A percentile compares a stretch with the other conserved stretches of the same genome.
These are phyloP conservation scores for Pseudohyphozyma bogoriensis DNA, from an alignment of 768 basidiomycete genomes.

Conservation along the genomic window DNA sequence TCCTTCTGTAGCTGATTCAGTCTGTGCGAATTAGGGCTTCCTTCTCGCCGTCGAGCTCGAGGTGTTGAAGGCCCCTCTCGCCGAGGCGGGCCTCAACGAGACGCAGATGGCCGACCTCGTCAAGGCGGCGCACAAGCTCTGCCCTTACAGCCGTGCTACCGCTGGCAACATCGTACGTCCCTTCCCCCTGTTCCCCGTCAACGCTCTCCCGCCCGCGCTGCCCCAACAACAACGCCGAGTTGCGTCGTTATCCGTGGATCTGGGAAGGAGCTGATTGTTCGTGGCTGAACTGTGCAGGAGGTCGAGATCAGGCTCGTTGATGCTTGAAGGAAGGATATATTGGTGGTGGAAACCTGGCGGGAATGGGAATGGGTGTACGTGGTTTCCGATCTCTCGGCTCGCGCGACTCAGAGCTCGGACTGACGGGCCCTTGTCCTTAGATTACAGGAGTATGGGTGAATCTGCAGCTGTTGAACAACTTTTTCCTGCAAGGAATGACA, in stretches of 20 bases:
- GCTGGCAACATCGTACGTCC: slow-evolving; percentile 27
- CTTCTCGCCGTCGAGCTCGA: slow-evolving; percentile 28
- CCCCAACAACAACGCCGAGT: too few species aligned
- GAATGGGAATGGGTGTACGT: too few species aligned
- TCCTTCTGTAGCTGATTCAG: background rate
- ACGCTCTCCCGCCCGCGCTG: too few species aligned
- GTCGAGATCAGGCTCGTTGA: slow-evolving; percentile 4
- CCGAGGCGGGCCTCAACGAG: slow-evolving; percentile 17
- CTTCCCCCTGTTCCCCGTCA: too few species aligned
- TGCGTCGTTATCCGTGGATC: too few species aligned
- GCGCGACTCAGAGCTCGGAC: too few species aligned
- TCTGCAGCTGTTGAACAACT: too few species aligned
- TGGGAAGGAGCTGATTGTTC: background rate
- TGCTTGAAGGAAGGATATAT: background rate
- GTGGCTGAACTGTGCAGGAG: background rate
- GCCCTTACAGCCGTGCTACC: slow-evolving; percentile 30
- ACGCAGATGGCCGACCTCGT: slow-evolving; percentile 24
- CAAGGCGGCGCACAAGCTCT: slow-evolving; percentile 26
- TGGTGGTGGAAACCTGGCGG: too few species aligned
- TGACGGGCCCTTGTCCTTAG: too few species aligned
- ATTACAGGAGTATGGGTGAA: too few species aligned
- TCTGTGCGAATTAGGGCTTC: slow-evolving; percentile 16
- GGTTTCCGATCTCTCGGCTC: too few species aligned
- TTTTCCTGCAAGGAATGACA: too few species aligned
- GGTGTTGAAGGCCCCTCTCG: slow-evolving; percentile 23